phyloP scores from a whole-genome alignment of 2,329 filamentous ascomycete genomes.

The Didymella lethalis region DNA sequence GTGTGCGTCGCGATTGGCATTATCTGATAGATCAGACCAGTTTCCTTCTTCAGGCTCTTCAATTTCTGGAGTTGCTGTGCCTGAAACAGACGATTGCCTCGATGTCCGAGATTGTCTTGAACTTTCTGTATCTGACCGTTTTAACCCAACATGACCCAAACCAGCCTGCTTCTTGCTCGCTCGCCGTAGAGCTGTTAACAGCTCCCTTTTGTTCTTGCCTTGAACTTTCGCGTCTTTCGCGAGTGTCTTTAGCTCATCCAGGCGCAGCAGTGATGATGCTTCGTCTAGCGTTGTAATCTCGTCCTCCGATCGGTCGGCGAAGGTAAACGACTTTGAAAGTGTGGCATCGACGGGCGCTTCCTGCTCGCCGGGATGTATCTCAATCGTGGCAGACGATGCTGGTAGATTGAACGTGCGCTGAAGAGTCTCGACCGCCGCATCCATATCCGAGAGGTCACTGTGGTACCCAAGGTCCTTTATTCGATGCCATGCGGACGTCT shows the following conservation, averaged over 20 bases:
- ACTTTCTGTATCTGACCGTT: constrained; percentile 68
- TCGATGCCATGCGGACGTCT: constrained; percentile 90
- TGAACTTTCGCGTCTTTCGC: constrained; percentile 87
- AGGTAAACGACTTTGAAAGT: constrained; percentile 70
- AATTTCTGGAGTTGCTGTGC: constrained; percentile 41
- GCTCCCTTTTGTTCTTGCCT: constrained; percentile 85
- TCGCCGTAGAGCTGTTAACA: constrained; percentile 75
- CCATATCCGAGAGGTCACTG: constrained; percentile 79
- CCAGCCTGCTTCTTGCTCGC: constrained; percentile 78
- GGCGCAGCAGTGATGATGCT: constrained; percentile 78
- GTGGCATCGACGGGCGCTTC: constrained; percentile 57
- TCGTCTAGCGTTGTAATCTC: constrained; percentile 81
- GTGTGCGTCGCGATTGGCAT: constrained; percentile 72
- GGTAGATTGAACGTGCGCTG: constrained; percentile 68
- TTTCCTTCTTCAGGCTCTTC: constrained; percentile 42
- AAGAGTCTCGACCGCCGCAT: constrained; percentile 69
- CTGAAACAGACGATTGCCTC: constrained; percentile 55
- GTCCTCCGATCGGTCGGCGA: constrained; percentile 80
- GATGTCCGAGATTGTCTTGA: constrained; percentile 63
- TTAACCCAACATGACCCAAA: constrained; percentile 73
- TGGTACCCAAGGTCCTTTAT: constrained; percentile 79
- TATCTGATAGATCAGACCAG: constrained; percentile 53
- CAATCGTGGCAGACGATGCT: constrained; percentile 42
- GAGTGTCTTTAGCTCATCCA: constrained; percentile 85
- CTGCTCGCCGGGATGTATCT: constrained; percentile 58